Base-by-base conservation (phyloP, 345 rosid genomes). In the Salix exigua region DNA sequence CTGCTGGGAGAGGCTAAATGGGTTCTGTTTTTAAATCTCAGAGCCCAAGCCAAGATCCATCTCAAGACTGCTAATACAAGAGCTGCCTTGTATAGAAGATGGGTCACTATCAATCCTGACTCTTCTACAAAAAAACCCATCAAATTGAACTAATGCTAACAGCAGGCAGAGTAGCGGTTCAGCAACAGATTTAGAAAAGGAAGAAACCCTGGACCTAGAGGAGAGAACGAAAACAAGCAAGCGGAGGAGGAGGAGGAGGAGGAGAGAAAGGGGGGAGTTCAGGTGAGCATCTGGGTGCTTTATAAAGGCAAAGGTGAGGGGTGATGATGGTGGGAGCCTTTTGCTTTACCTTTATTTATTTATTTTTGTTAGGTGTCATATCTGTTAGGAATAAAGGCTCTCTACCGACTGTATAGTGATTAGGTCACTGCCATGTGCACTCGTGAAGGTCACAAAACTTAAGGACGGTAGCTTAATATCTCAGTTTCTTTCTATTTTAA, bases 81-180 rank as follows among this genome's bases (percentile, higher is more conserved):
- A 7, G 97, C 99, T 44, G 93, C 85, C 82, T 89, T 82, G 97
- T 95, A 91, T 26, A 95, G 85, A 70, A 89, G 64, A 31, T 92
- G 92, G 61, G 89, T 81, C 38, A 86, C 71, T 1, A 89, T 80
- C 58, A 85, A 78, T 74, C 89, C 80, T 6, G 94, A 89, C 73
- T 91, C 93, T 60, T 90, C 98, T 33, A 83, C 85, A 66, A 88
- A 89, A 83, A 88, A 82, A 65, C 92, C 84, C 97, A 91, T 91
- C 26, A 69, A 38, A 23, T 25, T 21, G 5, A 50, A 50, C 18
- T 7, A 5, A 6, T 18, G 55, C 55, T 5, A 6, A 50, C 55
- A 50, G 7, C 4, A 40, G 44, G 10, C 5, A 33, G 44, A 10
- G 21, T 7, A 50, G 55, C 6, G 6, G 9, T 18, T 18, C 31